Evolutionary conservation across 2,329 filamentous ascomycete species (phyloP), one percentile per base, ranked within the genome.

Genomic region (Ophiostoma himal-ulmi): DNA sequence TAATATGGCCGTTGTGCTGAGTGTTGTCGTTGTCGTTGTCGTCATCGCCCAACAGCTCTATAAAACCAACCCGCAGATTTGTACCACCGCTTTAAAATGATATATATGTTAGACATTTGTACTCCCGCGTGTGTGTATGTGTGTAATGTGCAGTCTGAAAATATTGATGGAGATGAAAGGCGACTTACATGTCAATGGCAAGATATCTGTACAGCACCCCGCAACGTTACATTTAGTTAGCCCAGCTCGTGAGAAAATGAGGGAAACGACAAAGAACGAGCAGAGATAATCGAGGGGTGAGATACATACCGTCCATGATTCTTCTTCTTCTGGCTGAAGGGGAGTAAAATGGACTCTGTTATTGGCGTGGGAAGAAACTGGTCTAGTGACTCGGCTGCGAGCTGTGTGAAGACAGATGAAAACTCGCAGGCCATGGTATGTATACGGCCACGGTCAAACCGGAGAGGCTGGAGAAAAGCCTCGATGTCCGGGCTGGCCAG

Each of bases 61-160:
- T 83, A 73, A 91, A 90, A 39, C 87, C 89, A 37, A 89, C 89
- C 76, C 89, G 83, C 62, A 91, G 80, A 74, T 91, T 91, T 8
- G 88, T 89, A 8, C 89, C 89, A 72, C 89, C 89, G 73, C 88
- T 88, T 30, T 17, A 20, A 54, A 11, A 26, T 10, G 41, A 37
- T 34, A 69, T 20, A 39, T 54, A 37, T 48, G 73, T 77, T 70
- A 82, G 73, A 66, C 17, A n/a, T 14, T 2, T 41, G 57, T 69
- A 39, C n/a, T 65, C 48, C 36, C 36, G 4, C 8, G 44, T 6
- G 44, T 48, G 17, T 6, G 44, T 48, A 4, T 20, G n/a, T 48
- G 44, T 48, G 44, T 48, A 20, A 48, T 48, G 17, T 48, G 44
- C n/a, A 20, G 20, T 20, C 14, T 22, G 20, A 8, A 14, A 48